These are phyloP conservation scores for Umbelopsis sp. DNA, from an alignment of 192 early-diverging fungal genomes.

Conservation along the genomic window DNA sequence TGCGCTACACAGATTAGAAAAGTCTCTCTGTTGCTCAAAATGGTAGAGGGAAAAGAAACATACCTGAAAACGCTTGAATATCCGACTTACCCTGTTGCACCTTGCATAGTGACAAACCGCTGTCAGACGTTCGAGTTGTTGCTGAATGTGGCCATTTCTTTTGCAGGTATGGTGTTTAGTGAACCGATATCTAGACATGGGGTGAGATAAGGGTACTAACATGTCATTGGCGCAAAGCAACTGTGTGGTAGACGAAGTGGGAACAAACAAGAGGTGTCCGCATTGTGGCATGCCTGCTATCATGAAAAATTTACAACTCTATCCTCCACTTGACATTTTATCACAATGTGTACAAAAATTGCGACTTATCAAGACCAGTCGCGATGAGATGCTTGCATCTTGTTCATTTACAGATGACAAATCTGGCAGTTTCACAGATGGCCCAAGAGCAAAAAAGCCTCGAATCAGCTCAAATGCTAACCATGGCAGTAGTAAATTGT, in stretches of 20 bases:
- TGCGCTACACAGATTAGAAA: too few species aligned
- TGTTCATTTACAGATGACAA: background rate
- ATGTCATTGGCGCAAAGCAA: background rate
- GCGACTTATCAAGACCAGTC: background rate
- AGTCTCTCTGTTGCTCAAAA: too few species aligned
- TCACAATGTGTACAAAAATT: background rate
- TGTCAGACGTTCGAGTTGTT: too few species aligned
- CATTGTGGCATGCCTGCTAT: constrained; percentile 2
- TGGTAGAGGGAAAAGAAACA: too few species aligned
- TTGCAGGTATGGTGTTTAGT: too few species aligned
- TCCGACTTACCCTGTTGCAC: too few species aligned
- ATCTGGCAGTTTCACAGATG: background rate
- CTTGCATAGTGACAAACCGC: too few species aligned
- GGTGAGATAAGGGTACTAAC: too few species aligned
- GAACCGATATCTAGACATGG: too few species aligned
- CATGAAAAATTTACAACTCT: constrained; percentile 1
- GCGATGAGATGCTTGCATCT: background rate
- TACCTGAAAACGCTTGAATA: too few species aligned
- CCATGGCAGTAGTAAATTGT: background rate
- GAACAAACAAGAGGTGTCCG: background rate
- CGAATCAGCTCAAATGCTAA: background rate
- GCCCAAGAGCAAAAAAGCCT: background rate
- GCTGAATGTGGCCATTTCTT: too few species aligned
- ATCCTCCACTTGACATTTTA: background rate
- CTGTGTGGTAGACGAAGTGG: background rate